Evolutionary conservation across 345 rosid genomes (phyloP).

Genomic region (Cardiospermum halicacabum): DNA sequence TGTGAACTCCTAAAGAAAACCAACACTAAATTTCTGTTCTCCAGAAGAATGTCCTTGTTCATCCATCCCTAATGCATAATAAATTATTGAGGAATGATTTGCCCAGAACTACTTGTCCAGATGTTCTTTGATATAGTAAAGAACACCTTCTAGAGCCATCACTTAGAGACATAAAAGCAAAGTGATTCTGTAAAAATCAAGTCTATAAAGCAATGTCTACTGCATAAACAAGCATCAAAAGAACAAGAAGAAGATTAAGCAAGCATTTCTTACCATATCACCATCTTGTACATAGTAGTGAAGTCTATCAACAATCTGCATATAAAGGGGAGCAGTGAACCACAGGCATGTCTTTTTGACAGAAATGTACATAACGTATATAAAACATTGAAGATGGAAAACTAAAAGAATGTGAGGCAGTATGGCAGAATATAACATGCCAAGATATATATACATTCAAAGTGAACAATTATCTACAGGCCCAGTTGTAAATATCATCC

Average conservation of each 20-base stretch:
- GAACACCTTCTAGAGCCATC: no score
- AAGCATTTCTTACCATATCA: conserved; percentile 63
- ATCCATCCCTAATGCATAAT: background rate
- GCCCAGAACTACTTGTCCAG: no score
- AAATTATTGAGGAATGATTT: background rate
- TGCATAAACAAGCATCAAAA: background rate
- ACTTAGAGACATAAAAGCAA: background rate
- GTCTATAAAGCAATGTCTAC: background rate
- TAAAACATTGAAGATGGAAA: background rate
- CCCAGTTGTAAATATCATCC: background rate
- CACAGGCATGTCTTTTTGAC: background rate
- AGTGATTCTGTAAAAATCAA: no score
- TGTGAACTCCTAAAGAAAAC: background rate
- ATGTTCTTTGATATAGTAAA: no score
- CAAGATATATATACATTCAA: background rate
- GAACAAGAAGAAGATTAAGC: background rate
- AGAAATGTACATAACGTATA: background rate
- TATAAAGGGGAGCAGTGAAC: conserved; percentile 1
- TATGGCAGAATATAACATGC: background rate
- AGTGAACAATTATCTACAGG: background rate
- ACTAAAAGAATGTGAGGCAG: background rate
- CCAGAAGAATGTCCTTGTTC: background rate
- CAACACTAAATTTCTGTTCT: background rate
- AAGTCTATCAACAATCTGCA: conserved; percentile 82
- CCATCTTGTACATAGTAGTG: conserved; percentile 81